Percentiles rank a stretch among this genome's conserved stretches.
These are phyloP conservation scores for Cronartium quercuum DNA, from an alignment of 1,284 basidiomycete genomes.

Conservation along the genomic window DNA sequence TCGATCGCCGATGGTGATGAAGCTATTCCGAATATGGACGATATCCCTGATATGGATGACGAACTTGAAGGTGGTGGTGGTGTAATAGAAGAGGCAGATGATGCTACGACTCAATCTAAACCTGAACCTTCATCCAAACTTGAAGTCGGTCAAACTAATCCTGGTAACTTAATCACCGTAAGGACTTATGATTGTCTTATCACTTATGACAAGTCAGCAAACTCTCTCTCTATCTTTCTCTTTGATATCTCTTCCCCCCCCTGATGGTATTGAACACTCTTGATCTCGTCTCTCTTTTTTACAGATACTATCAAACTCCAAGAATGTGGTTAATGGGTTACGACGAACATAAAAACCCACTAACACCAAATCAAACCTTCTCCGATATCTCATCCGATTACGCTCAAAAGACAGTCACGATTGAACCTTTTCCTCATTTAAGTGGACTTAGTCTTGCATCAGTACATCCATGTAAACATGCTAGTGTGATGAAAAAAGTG, in stretches of 20 bases:
- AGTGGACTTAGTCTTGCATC: constrained; percentile 59
- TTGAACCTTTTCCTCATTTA: constrained; percentile 95
- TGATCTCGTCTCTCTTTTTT: background rate
- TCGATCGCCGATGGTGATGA: constrained; percentile 49
- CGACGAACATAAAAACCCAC: constrained; percentile 81
- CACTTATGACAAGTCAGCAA: constrained; percentile 80
- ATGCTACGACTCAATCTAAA: constrained; percentile 61
- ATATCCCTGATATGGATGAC: constrained; percentile 88
- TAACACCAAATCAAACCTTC: constrained; percentile 85
- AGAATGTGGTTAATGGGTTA: constrained; percentile 91
- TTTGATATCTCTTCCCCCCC: background rate
- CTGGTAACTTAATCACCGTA: constrained; percentile 79
- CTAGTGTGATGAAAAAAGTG: constrained; percentile 99
- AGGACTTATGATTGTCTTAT: constrained; percentile 99
- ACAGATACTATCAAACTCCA: constrained; percentile 79
- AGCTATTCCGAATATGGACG: constrained; percentile 72
- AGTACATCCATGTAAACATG: constrained; percentile 98
- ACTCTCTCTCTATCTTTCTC: background rate
- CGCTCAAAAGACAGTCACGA: constrained; percentile 96
- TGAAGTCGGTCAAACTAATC: constrained; percentile 22
- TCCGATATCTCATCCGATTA: constrained; percentile 97
- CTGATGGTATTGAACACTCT: background rate
- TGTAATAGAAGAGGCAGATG: constrained; percentile 66
- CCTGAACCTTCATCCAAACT: background rate
- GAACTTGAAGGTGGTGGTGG: constrained; percentile 48